Conservation (phyloP, 371 early-diverging fungal genomes). For the Apophysomyces sp. region DNA sequence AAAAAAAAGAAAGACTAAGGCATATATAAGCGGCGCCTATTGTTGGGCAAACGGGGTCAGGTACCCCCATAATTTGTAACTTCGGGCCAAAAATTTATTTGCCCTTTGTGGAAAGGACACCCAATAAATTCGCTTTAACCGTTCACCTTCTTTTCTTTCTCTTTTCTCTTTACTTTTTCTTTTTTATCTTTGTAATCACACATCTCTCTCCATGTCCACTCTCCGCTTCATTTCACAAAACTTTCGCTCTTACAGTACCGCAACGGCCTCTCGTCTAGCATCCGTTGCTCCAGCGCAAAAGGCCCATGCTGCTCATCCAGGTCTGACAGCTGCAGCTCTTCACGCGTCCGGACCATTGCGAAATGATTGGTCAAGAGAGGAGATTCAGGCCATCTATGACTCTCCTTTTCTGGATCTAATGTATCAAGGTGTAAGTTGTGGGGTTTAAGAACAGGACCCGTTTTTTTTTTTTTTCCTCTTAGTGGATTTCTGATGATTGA, state of each 20-base stretch:
- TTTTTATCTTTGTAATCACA: neutral
- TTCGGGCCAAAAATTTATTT: too few species aligned
- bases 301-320: conserved; percentile 18
- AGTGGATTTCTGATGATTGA: neutral
- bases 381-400: conserved; percentile 77
- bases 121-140: neutral
- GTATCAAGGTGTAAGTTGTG: conserved; percentile 68
- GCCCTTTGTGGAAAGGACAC: too few species aligned
- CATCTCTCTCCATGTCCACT: conserved; percentile 32
- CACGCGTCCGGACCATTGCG: conserved; percentile 61
- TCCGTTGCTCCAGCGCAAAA: conserved; percentile 38
- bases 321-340: conserved; percentile 58
- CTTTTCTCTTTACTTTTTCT: conserved; percentile 18
- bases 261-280: conserved; percentile 54
- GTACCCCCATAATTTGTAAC: neutral
- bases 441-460: neutral
- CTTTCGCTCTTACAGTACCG: conserved; percentile 45
- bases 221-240: conserved; percentile 40
- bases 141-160: conserved; percentile 25
- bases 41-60: neutral
- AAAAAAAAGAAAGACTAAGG: conserved; percentile 3
- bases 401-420: conserved; percentile 82
- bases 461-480: neutral
- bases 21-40: conserved; percentile 1
- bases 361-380: conserved; percentile 76